Percentiles rank a stretch among this genome's conserved stretches.
Conservation (phyloP, 768 basidiomycete genomes). For the Pleurotus ostreatus region DNA sequence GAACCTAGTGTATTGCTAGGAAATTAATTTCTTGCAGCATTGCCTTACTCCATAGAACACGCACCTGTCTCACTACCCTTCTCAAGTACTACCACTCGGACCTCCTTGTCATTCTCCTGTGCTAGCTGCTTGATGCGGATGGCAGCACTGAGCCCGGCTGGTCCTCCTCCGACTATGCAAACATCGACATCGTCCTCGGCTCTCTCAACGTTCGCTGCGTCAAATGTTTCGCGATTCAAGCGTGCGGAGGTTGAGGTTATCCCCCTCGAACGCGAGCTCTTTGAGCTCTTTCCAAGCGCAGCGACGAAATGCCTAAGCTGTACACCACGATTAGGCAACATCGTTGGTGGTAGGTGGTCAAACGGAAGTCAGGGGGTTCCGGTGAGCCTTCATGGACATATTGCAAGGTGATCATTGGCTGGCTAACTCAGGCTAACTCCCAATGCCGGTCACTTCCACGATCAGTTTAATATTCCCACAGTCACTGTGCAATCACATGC, state of each 20-base stretch:
- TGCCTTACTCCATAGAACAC: constrained; percentile 22
- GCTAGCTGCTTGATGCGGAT: constrained; percentile 94
- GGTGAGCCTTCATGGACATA: background rate
- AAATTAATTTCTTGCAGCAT: background rate
- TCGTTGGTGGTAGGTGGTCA: background rate
- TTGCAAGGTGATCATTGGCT: too few relatives aligned
- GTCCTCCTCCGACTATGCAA: constrained; percentile 94
- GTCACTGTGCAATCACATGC: background rate
- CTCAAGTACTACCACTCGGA: constrained; percentile 91
- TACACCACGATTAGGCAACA: background rate
- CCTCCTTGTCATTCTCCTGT: constrained; percentile 68
- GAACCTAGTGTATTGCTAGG: constrained; percentile 49
- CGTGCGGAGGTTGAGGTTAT: constrained; percentile 25
- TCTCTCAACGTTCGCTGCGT: constrained; percentile 67
- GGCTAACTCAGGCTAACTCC: too few relatives aligned
- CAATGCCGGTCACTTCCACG: background rate
- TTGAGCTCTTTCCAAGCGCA: constrained; percentile 61
- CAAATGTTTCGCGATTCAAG: constrained; percentile 23
- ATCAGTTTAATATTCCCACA: background rate
- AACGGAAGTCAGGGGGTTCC: background rate
- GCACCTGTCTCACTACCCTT: constrained; percentile 91
- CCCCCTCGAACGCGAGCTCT: constrained; percentile 40
- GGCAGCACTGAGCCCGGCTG: constrained; percentile 93
- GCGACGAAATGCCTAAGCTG: background rate
- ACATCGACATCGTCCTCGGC: constrained; percentile 93